Conservation (phyloP, 2,329 filamentous ascomycete species). For the Knufia petricola region DNA sequence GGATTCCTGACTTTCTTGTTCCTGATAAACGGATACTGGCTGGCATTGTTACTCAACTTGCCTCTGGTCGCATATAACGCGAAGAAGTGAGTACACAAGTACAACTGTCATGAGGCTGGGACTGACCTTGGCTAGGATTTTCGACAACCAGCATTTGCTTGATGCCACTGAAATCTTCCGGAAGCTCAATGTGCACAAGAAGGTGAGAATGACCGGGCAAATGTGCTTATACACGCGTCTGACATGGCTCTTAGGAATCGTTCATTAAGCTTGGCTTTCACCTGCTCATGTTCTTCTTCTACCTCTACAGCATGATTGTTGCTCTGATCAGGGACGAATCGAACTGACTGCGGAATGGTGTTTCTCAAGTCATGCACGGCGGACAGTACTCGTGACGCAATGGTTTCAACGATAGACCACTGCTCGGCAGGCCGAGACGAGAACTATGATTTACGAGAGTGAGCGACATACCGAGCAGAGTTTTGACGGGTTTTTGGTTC, state of each 20-base stretch:
- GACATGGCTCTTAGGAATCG: conserved; percentile 92
- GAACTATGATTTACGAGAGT: neutral
- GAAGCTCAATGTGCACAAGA: conserved; percentile 98
- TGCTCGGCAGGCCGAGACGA: neutral
- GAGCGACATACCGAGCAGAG: neutral
- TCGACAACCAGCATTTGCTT: conserved; percentile 92
- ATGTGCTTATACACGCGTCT: too few relatives aligned
- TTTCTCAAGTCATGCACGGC: conserved; percentile 31
- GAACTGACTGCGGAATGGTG: conserved; percentile 49
- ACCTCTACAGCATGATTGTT: conserved; percentile 97
- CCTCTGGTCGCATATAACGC: conserved; percentile 87
- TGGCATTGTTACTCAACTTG: conserved; percentile 82
- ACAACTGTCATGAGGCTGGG: neutral
- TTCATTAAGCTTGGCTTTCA: conserved; percentile 99
- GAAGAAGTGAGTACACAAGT: conserved; percentile 70
- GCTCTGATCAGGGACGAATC: conserved; percentile 93
- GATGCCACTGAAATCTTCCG: conserved; percentile 99
- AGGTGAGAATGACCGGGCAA: too few relatives aligned
- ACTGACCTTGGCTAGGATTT: conserved; percentile 53
- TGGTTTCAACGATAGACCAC: neutral
- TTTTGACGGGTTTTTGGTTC: neutral
- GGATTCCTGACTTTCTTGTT: conserved; percentile 92
- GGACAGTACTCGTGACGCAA: conserved; percentile 11
- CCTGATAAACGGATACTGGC: conserved; percentile 97
- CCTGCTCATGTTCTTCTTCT: conserved; percentile 99